Conservation (phyloP, 2,329 filamentous ascomycete genomes). For the Lasiodiplodia sp. region DNA sequence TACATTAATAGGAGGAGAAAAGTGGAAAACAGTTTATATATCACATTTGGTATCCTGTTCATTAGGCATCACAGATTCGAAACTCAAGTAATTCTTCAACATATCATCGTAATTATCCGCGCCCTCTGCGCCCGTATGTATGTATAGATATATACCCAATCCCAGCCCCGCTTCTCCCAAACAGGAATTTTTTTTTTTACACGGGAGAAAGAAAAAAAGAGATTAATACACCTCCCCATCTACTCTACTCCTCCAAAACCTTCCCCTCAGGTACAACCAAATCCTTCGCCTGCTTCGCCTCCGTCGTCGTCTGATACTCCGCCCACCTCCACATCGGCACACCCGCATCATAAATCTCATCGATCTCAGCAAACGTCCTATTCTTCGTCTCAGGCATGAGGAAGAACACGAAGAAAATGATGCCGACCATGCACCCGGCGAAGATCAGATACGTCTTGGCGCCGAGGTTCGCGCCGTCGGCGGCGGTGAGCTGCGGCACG, state of each 20-base stretch:
- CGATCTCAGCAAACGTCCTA: slow-evolving; percentile 56
- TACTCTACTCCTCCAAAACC: slow-evolving; percentile 26
- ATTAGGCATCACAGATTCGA: too few relatives aligned
- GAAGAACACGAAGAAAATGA: slow-evolving; percentile 56
- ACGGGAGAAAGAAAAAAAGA: too few relatives aligned
- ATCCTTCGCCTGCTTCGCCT: slow-evolving; percentile 18
- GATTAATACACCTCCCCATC: too few relatives aligned
- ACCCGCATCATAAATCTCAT: slow-evolving; percentile 50
- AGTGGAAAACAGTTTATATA: too few relatives aligned
- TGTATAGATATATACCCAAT: too few relatives aligned
- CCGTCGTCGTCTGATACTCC: slow-evolving; percentile 5
- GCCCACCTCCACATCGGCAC: slow-evolving; percentile 23
- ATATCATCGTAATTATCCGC: too few relatives aligned
- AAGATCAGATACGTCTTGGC: slow-evolving; percentile 51
- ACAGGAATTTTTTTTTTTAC: too few relatives aligned
- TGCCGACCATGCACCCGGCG: slow-evolving; percentile 55
- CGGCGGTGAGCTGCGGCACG: slow-evolving; percentile 9
- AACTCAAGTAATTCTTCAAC: too few relatives aligned
- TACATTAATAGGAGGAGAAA: too few relatives aligned
- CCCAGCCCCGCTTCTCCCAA: too few relatives aligned
- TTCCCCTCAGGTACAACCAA: background rate
- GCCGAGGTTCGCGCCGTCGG: slow-evolving; percentile 7
- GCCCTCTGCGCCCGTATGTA: too few relatives aligned
- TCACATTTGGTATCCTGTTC: too few relatives aligned
- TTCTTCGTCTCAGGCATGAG: slow-evolving; percentile 53